Evolutionary conservation across 345 rosid species (phyloP).

Genomic region (Jatropha curcas): DNA sequence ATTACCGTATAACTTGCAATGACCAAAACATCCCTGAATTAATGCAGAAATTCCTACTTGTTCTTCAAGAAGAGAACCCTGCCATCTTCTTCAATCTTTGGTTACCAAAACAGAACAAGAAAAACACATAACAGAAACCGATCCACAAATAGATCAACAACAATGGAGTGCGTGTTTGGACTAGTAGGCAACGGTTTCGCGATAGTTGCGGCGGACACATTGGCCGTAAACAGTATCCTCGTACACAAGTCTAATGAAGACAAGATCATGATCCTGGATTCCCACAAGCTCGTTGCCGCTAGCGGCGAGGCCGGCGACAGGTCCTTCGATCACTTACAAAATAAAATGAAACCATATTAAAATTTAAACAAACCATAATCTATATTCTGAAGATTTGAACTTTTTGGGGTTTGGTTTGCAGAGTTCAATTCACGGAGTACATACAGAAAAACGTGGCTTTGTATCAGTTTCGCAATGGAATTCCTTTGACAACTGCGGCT

Average conservation of each 20-base stretch:
- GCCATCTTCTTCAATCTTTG: not conserved
- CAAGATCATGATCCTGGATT: conserved; percentile 94
- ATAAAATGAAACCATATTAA: no score
- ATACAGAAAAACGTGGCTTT: conserved; percentile 94
- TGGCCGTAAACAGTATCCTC: conserved; percentile 88
- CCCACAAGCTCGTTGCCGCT: conserved; percentile 93
- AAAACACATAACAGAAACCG: not conserved
- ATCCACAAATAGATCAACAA: not conserved
- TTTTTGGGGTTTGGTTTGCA: conserved; percentile 20
- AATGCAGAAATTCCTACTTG: conserved; percentile 24
- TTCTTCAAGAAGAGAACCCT: conserved; percentile 31
- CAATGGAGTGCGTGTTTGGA: conserved; percentile 96
- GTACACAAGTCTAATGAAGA: conserved; percentile 94
- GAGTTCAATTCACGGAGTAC: conserved; percentile 96
- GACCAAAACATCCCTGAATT: conserved; percentile 13
- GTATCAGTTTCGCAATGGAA: conserved; percentile 89
- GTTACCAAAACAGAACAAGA: not conserved
- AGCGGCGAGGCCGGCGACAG: conserved; percentile 98
- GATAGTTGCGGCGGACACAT: conserved; percentile 78
- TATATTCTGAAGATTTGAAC: not conserved
- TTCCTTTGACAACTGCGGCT: conserved; percentile 87
- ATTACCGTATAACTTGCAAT: not conserved
- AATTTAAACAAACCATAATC: not conserved
- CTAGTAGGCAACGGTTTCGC: conserved; percentile 87
- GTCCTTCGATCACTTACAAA: conserved; percentile 24